phyloP scores from a whole-genome alignment of 371 early-diverging fungal genomes.

The Sporodiniella umbellata region DNA sequence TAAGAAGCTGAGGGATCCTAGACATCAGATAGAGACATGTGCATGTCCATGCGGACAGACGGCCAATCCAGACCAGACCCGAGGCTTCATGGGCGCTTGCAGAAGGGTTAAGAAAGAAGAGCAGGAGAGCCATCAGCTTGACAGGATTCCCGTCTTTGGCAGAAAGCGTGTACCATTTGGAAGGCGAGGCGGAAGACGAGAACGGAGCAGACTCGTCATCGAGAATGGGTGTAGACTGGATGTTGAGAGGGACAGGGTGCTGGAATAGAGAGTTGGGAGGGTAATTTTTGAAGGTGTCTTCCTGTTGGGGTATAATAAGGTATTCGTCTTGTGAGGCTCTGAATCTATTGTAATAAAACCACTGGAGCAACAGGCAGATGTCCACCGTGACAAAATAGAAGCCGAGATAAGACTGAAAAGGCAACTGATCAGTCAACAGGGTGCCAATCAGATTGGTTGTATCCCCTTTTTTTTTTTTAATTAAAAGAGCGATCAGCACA shows the following conservation, averaged over 20 bases:
- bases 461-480: slow-evolving; percentile 50
- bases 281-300: slow-evolving; percentile 2
- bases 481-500: neutral
- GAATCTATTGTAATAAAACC: slow-evolving; percentile 35
- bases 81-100: too few relatives aligned
- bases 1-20: slow-evolving; percentile 66
- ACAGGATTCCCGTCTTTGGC: neutral
- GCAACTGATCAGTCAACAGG: slow-evolving; percentile 66
- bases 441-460: slow-evolving; percentile 67
- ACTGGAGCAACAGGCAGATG: slow-evolving; percentile 32
- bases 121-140: slow-evolving; percentile 11
- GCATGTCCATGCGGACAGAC: slow-evolving; percentile 62
- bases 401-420: slow-evolving; percentile 65
- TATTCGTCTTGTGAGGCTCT: slow-evolving; percentile 14
- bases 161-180: slow-evolving; percentile 44
- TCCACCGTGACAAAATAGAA: slow-evolving; percentile 47
- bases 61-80: slow-evolving; percentile 41
- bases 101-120: slow-evolving; percentile 5
- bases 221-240: slow-evolving; percentile 7
- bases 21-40: slow-evolving; percentile 62
- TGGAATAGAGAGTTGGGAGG: slow-evolving; percentile 23
- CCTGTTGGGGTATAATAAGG: slow-evolving; percentile 18
- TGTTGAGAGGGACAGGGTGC: slow-evolving; percentile 39
- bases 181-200: slow-evolving; percentile 44
- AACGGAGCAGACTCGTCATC: slow-evolving; percentile 33